Evolutionary conservation across 192 early-diverging fungal species (phyloP).

Genomic region (Borealophlyctis nickersoniae): DNA sequence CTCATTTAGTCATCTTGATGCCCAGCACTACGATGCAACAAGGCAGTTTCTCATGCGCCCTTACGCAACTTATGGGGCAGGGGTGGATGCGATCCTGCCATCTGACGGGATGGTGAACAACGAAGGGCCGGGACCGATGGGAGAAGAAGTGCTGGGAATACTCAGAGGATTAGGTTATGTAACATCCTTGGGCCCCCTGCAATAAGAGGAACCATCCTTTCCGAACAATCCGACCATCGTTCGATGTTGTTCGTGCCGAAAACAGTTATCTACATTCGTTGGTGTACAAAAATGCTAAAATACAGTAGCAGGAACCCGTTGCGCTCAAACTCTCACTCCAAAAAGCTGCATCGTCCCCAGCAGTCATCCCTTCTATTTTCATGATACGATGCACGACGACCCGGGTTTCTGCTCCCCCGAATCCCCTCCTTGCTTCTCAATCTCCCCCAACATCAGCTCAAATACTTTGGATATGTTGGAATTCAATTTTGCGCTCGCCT

Average conservation of each 20-base stretch:
- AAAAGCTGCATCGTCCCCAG: too few species aligned
- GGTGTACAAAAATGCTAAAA: too few species aligned
- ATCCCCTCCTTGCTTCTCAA: slow-evolving; percentile 69
- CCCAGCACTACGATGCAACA: slow-evolving; percentile 17
- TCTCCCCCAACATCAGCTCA: slow-evolving; percentile 77
- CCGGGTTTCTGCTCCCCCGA: slow-evolving; percentile 42
- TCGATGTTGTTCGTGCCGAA: too few species aligned
- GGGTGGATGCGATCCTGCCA: slow-evolving; percentile 29
- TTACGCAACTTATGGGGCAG: slow-evolving; percentile 25
- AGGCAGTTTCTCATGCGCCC: slow-evolving; percentile 38
- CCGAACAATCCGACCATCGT: too few species aligned
- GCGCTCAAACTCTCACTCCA: too few species aligned
- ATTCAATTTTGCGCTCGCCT: slow-evolving; percentile 90
- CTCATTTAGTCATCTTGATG: slow-evolving; percentile 36
- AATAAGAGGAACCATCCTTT: too few species aligned
- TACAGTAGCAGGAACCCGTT: too few species aligned
- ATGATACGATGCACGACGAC: not conserved
- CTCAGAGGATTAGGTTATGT: slow-evolving; percentile 40
- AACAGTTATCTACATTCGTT: too few species aligned
- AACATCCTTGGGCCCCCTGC: slow-evolving; percentile 18
- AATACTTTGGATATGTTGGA: slow-evolving; percentile 83
- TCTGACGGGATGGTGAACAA: not conserved
- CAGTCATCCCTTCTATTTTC: too few species aligned
- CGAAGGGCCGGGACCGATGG: slow-evolving; percentile 20
- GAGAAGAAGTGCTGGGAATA: slow-evolving; percentile 31